Percentiles rank a stretch among this genome's conserved stretches.
Evolutionary conservation across 495 filamentous ascomycete genomes (phyloP).

Genomic region (Lichina pygmaea): DNA sequence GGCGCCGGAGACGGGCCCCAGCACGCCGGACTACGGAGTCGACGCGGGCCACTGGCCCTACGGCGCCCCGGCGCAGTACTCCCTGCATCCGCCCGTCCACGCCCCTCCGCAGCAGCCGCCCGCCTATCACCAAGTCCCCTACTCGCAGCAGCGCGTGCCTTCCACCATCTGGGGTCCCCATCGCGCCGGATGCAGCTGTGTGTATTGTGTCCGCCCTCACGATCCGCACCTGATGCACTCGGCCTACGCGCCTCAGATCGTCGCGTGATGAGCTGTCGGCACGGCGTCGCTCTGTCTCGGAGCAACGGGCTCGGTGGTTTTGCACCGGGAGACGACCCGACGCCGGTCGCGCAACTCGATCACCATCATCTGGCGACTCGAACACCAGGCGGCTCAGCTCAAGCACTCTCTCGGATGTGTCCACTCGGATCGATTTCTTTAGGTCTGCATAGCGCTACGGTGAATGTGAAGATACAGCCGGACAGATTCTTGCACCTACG

Average conservation of each 20-base stretch:
- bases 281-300: background rate
- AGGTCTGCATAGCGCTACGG: too few species aligned
- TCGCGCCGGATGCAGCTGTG: slow-evolving; percentile 39
- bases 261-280: slow-evolving; percentile 21
- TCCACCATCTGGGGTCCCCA: slow-evolving; percentile 23
- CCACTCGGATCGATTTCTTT: too few species aligned
- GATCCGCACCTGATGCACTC: slow-evolving; percentile 36
- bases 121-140: slow-evolving; percentile 23
- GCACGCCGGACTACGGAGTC: slow-evolving; percentile 28
- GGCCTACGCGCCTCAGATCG: slow-evolving; percentile 34
- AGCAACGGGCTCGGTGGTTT: too few species aligned
- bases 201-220: slow-evolving; percentile 33
- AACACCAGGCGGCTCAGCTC: too few species aligned
- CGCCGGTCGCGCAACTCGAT: too few species aligned
- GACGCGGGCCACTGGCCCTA: slow-evolving; percentile 28
- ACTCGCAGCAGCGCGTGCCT: background rate
- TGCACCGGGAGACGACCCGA: too few species aligned
- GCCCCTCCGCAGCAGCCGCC: slow-evolving; percentile 23
- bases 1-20: slow-evolving; percentile 38
- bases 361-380: too few species aligned
- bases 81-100: background rate
- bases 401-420: too few species aligned
- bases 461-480: too few species aligned
- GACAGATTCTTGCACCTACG: too few species aligned
- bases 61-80: slow-evolving; percentile 10